These are phyloP conservation scores for Entelexis paramagnoliae DNA, from an alignment of 1,139 yeast genomes.

Conservation along the genomic window DNA sequence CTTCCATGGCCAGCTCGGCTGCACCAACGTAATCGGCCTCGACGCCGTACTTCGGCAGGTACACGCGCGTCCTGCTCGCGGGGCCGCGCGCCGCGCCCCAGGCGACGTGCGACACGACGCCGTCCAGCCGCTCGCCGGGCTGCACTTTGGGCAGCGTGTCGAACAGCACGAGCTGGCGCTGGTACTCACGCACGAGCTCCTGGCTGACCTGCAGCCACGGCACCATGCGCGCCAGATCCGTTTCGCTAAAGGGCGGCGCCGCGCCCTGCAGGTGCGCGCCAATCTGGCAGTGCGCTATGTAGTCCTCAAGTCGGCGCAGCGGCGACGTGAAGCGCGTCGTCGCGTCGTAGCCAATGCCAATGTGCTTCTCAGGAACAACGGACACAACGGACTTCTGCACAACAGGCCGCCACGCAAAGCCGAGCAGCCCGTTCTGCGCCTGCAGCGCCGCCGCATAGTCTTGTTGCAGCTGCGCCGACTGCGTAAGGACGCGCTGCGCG, in stretches of 20 bases:
- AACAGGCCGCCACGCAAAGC: conserved; percentile 26
- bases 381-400: conserved; percentile 26
- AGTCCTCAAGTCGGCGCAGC: conserved; percentile 72
- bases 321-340: conserved; percentile 87
- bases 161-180: conserved; percentile 10
- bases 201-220: conserved; percentile 20
- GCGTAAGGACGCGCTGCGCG: conserved; percentile 37
- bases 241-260: conserved; percentile 1
- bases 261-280: conserved; percentile 35
- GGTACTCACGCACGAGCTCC: conserved; percentile 9
- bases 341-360: conserved; percentile 50
- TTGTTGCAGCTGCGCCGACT: conserved; percentile 18
- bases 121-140: not conserved
- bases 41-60: conserved; percentile 1
- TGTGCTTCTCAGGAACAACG: conserved; percentile 41
- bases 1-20: not conserved
- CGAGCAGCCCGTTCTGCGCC: conserved; percentile 18
- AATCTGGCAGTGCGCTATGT: conserved; percentile 66
- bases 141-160: not conserved
- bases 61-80: not conserved
- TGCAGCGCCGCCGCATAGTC: conserved; percentile 14
- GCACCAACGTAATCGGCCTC: conserved; percentile 2
- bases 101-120: not conserved
- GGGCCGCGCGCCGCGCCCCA: not conserved
- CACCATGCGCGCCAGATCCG: conserved; percentile 8